phyloP scores from a whole-genome alignment of 1,139 yeast species.

The Geotrichum fermentans region DNA sequence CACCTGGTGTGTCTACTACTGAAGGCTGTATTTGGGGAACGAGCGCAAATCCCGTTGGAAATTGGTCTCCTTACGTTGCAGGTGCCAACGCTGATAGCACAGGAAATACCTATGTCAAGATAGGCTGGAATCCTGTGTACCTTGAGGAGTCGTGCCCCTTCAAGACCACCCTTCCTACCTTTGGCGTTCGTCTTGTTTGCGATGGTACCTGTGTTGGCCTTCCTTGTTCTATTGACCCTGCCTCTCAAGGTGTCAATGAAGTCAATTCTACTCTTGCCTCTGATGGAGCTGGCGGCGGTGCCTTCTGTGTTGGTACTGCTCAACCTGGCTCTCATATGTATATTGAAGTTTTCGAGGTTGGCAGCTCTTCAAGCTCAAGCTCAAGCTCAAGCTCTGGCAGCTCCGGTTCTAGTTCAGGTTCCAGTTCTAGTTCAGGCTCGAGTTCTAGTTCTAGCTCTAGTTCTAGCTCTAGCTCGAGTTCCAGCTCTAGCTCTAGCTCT shows the following conservation, averaged over 20 bases:
- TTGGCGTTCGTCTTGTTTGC: conserved; percentile 71
- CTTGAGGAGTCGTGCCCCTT: conserved; percentile 55
- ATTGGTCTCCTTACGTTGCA: conserved; percentile 91
- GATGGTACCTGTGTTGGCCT: conserved; percentile 68
- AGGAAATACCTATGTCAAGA: conserved; percentile 70
- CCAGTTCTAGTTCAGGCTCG: not conserved
- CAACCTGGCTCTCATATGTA: conserved; percentile 56
- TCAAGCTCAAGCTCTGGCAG: not conserved
- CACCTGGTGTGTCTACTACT: conserved; percentile 72
- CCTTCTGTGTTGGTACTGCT: conserved; percentile 81
- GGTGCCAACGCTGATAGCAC: conserved; percentile 73
- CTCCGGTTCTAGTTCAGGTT: conserved; percentile 8
- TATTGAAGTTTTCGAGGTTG: conserved; percentile 60
- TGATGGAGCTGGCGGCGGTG: conserved; percentile 60
- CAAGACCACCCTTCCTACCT: conserved; percentile 52
- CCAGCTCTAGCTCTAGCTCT: conserved; percentile 19
- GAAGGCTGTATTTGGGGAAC: conserved; percentile 89
- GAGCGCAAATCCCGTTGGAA: conserved; percentile 61
- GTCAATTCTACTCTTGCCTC: conserved; percentile 41
- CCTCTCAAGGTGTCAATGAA: conserved; percentile 51
- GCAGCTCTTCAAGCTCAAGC: conserved; percentile 10
- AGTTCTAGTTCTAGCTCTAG: not conserved
- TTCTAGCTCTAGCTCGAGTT: conserved; percentile 9
- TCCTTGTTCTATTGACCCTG: conserved; percentile 75
- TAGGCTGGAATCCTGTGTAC: conserved; percentile 89